These are phyloP conservation scores for Trypanosoma cruzi DNA, from an alignment of 208 protist genomes.

Conservation along the genomic window DNA sequence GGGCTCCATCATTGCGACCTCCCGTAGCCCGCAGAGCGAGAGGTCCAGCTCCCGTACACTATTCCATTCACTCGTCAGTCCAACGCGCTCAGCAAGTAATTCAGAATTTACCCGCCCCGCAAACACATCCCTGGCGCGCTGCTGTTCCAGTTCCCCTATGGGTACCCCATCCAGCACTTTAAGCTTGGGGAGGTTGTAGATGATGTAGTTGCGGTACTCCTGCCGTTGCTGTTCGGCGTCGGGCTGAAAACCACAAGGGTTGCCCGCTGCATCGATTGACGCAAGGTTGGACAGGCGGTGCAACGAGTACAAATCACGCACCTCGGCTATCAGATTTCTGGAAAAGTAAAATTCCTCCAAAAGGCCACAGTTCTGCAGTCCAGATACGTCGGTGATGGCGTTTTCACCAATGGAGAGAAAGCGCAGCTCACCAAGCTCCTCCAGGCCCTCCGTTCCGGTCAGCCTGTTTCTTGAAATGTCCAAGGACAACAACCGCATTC, in stretches of 20 bases:
- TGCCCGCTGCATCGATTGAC: slow-evolving; percentile 91
- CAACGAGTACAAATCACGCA: slow-evolving; percentile 81
- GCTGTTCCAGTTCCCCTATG: slow-evolving; percentile 56
- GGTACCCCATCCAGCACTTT: slow-evolving; percentile 90
- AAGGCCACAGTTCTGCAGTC: slow-evolving; percentile 38
- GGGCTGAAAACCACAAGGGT: slow-evolving; percentile 46
- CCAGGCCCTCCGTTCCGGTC: slow-evolving; percentile 39
- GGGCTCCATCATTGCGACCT: slow-evolving; percentile 65
- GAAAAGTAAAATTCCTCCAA: slow-evolving; percentile 89
- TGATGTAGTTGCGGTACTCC: slow-evolving; percentile 79
- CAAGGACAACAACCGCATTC: slow-evolving; percentile 47
- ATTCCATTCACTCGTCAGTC: slow-evolving; percentile 42
- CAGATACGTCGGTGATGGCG: slow-evolving; percentile 46
- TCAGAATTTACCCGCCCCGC: slow-evolving; percentile 81
- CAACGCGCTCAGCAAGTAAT: slow-evolving; percentile 62
- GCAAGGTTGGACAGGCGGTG: slow-evolving; percentile 77
- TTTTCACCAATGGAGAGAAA: slow-evolving; percentile 92
- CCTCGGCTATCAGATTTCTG: slow-evolving; percentile 75
- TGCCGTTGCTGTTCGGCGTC: slow-evolving; percentile 14
- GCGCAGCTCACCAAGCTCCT: slow-evolving; percentile 38
- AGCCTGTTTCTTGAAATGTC: slow-evolving; percentile 83
- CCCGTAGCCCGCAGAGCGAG: slow-evolving; percentile 73
- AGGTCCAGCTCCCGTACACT: slow-evolving; percentile 66
- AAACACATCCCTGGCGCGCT: slow-evolving; percentile 66
- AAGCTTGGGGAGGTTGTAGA: slow-evolving; percentile 93